These are phyloP conservation scores for Platanus orientalis DNA, from an alignment of 164 flowering plant genomes.

Conservation along the genomic window DNA sequence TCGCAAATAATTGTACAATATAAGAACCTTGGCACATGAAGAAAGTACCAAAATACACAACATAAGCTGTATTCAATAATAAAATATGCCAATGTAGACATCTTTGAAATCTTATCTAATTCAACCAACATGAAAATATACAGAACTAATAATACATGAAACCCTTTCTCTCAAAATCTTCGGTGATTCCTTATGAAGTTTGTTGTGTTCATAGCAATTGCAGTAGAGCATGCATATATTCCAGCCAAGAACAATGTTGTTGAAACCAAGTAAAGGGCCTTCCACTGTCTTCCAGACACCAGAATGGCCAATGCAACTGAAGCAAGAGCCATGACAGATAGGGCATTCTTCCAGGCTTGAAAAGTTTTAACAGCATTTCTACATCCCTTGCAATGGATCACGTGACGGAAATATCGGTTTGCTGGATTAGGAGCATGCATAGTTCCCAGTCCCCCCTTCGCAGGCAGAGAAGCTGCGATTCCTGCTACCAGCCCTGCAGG, in stretches of 20 bases:
- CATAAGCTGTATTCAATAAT: too few relatives aligned
- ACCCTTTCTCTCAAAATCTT: conserved; percentile 37
- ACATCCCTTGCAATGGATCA: conserved; percentile 84
- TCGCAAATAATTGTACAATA: too few relatives aligned
- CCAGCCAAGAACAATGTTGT: conserved; percentile 55
- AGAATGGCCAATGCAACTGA: conserved; percentile 61
- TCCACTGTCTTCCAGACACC: conserved; percentile 80
- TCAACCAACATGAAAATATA: not conserved
- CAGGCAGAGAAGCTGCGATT: conserved; percentile 72
- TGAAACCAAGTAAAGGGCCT: conserved; percentile 42
- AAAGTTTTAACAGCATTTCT: conserved; percentile 52
- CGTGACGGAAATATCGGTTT: conserved; percentile 83
- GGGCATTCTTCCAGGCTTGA: conserved; percentile 57
- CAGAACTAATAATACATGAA: not conserved
- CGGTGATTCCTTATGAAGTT: conserved; percentile 86
- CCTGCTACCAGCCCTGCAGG: conserved; percentile 91
- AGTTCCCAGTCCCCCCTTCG: conserved; percentile 83
- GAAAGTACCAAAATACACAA: too few relatives aligned
- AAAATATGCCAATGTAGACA: too few relatives aligned
- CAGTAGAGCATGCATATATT: conserved; percentile 55
- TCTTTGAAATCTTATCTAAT: too few relatives aligned
- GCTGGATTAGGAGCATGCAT: conserved; percentile 72
- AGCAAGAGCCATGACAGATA: conserved; percentile 44
- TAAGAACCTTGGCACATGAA: too few relatives aligned
- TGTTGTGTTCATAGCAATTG: conserved; percentile 68